These are phyloP conservation scores for Pycnococcus provasolii DNA, from an alignment of 139 green algal genomes.

Conservation along the genomic window DNA sequence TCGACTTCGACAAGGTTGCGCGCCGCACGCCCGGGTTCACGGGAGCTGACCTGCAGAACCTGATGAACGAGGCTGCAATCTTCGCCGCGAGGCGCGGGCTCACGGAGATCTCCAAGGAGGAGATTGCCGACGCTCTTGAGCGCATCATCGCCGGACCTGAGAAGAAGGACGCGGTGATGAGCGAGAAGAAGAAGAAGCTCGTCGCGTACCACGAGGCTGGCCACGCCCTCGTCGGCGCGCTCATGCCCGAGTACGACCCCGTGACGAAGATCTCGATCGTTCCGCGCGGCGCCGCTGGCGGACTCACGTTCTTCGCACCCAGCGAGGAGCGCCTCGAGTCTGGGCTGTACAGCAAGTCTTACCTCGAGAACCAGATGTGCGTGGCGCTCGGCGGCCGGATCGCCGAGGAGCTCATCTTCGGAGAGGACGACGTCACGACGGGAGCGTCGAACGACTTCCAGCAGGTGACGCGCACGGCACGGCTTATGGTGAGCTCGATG, in stretches of 20 bases:
- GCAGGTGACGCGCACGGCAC: constrained; percentile 64
- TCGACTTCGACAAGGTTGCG: constrained; percentile 49
- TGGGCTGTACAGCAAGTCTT: constrained; percentile 32
- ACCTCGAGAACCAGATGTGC: constrained; percentile 47
- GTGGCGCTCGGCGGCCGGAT: constrained; percentile 71
- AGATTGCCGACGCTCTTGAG: constrained; percentile 97
- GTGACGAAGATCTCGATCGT: constrained; percentile 99
- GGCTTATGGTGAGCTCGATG: constrained; percentile 91
- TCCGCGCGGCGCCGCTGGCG: constrained; percentile 81
- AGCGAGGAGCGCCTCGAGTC: constrained; percentile 67
- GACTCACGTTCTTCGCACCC: constrained; percentile 83
- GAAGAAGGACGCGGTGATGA: constrained; percentile 95
- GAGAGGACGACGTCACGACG: constrained; percentile 90
- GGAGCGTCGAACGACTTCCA: constrained; percentile 86
- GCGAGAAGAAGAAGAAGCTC: constrained; percentile 86
- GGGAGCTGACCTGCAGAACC: constrained; percentile 95
- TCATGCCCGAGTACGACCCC: constrained; percentile 99
- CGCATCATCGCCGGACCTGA: constrained; percentile 96
- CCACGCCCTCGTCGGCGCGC: constrained; percentile 82
- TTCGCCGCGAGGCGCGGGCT: constrained; percentile 83
- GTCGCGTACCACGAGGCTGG: constrained; percentile 95
- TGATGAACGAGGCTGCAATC: constrained; percentile 99
- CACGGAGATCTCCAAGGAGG: constrained; percentile 98
- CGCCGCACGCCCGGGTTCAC: constrained; percentile 54
- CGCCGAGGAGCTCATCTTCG: constrained; percentile 98